These are phyloP conservation scores for Rhododendron kiyosumense DNA, from an alignment of 148 eudicot genomes.

Conservation along the genomic window DNA sequence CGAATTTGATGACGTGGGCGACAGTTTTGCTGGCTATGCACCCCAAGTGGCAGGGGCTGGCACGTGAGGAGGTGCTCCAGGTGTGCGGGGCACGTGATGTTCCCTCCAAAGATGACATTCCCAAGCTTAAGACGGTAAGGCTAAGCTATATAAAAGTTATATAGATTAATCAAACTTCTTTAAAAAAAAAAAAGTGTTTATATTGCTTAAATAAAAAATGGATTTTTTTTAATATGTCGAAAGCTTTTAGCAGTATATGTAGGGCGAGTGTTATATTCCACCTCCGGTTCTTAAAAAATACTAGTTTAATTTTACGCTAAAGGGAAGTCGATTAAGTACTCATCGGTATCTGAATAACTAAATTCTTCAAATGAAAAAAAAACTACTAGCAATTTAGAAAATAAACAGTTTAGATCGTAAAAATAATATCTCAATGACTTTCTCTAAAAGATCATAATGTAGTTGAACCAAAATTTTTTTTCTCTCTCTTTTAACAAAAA, in stretches of 20 bases:
- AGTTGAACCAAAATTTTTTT: neutral
- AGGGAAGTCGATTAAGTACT: neutral
- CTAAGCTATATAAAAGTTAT: conserved; percentile 24
- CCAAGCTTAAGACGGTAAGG: conserved; percentile 83
- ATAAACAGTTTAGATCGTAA: neutral
- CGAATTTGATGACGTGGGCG: conserved; percentile 95
- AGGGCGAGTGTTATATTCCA: too few relatives aligned
- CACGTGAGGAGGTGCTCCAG: conserved; percentile 85
- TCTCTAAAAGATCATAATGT: neutral
- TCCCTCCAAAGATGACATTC: conserved; percentile 77
- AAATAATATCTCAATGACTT: neutral
- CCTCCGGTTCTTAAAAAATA: neutral
- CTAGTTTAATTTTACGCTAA: too few relatives aligned
- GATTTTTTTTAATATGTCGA: too few relatives aligned
- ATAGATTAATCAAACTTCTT: too few relatives aligned
- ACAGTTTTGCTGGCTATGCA: conserved; percentile 87
- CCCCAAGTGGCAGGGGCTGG: conserved; percentile 79
- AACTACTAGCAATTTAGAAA: too few relatives aligned
- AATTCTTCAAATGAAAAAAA: too few relatives aligned
- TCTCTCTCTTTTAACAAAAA: neutral
- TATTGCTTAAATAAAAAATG: too few relatives aligned
- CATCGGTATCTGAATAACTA: too few relatives aligned
- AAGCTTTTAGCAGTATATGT: too few relatives aligned
- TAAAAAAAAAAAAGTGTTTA: too few relatives aligned
- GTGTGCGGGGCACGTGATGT: conserved; percentile 88